Evolutionary conservation across 768 basidiomycete species (phyloP), one percentile per base, ranked within the genome.

Genomic region (Podaxis carcinomalis): DNA sequence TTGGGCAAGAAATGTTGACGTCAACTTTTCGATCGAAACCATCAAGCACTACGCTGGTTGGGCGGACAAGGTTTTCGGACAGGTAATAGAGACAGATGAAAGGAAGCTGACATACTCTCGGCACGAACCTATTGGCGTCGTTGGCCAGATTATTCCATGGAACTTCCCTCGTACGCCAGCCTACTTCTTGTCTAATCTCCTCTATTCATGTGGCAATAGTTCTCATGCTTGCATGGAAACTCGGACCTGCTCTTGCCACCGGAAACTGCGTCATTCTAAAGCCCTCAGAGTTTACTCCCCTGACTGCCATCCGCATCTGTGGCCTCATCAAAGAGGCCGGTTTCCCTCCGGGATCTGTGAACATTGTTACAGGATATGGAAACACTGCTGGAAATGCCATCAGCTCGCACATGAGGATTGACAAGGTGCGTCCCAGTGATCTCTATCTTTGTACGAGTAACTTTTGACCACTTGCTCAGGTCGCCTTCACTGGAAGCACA

Each of bases 401-500:
- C 62, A 74, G 82, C 1, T 74, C 79, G n/a, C 90, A 93, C 73
- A 78, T 78, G 71, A 78, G 76, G n/a, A 88, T 94, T 64, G 83
- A 85, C 52, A 93, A 86, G 40, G 59, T 61, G 13, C 4, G 50
- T 51, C 16, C 86, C 88, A 28, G 83, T 91, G 58, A n/a, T 49
- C 21, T 11, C 10, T 3, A 14, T 9, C 21, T 11, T 6, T 11
- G 11, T 49, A 49, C 47, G 13, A 27, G 9, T 11, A 21, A 14
- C 42, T n/a, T 44, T 23, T 49, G 13, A 49, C 21, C 9, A 25
- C 7, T 23, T n/a, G 7, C 39, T 5, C 51, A 61, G 59, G 80
- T 94, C 28, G 88, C 92, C 0, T 95, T 96, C 77, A 96, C 94
- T 0, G 93, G 93, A 2, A 89, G 88, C 61, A 92, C 91, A 1